Evolutionary conservation across 2,329 filamentous ascomycete genomes (phyloP), one percentile per base, ranked within the genome.

Genomic region (Ploettnerulaceae sp.): DNA sequence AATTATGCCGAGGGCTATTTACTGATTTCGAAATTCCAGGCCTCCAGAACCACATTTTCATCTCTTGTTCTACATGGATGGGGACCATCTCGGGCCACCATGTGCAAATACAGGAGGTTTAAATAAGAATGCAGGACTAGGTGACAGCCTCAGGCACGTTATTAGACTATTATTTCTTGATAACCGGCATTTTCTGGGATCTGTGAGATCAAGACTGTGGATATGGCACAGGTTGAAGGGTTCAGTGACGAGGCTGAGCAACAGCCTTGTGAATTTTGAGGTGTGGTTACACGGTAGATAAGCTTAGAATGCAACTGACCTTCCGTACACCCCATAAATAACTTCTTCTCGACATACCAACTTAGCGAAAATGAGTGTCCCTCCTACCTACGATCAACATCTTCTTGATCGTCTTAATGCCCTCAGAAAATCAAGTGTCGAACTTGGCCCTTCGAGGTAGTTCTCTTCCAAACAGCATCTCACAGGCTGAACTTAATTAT

Each of bases 351-450:
- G 9, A 38, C 36, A 24, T 17, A 25, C 9, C 20, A n/a, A 32
- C 3, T 34, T 28, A 9, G 7, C 22, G 45, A 50, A 51, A 54
- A 64, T 64, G 61, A 53, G 53, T 48, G 48, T 54, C 34, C 59
- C 54, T 35, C 55, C 56, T 33, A 56, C 45, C 38, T 60, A 59
- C 35, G 61, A 64, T 29, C 47, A 61, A 37, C 40, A 55, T 37
- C 59, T 64, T 9, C 53, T 64, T 3, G 48, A 55, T 18, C 58
- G 62, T 8, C 52, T 64, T 9, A 63, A 64, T 44, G 60, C 60
- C 7, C 54, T 64, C 8, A 62, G 61, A 48, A 61, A 59, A 48
- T 60, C 61, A n/a, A 57, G 33, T 33, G 52, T 63, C 15, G 47
- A 51, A 29, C 47, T 62, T 17, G 51, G 58, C 18, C 29, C 55